phyloP scores from a whole-genome alignment of 768 basidiomycete genomes.

The Amanita rimosa region DNA sequence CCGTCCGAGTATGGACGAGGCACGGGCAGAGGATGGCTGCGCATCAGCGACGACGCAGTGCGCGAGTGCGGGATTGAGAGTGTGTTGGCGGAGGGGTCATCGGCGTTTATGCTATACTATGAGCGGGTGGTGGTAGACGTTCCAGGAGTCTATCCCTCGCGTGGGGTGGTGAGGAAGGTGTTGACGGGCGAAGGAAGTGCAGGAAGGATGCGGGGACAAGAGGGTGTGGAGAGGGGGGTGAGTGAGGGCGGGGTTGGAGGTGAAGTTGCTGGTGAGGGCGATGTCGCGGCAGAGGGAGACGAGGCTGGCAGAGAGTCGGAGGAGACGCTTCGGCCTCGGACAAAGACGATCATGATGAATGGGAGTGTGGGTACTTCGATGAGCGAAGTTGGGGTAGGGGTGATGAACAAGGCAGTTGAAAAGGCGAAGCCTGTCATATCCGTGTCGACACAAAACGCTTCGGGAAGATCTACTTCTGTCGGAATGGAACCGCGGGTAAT shows the following conservation, averaged over 20 bases:
- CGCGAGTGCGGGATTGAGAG: slow-evolving; percentile 63
- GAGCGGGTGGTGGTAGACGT: slow-evolving; percentile 43
- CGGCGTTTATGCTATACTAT: slow-evolving; percentile 93
- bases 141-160: slow-evolving; percentile 14
- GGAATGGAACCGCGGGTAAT: slow-evolving; percentile 1
- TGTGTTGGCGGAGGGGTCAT: slow-evolving; percentile 60
- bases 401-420: slow-evolving; percentile 12
- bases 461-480: slow-evolving; percentile 5
- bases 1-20: slow-evolving; percentile 22
- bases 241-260: slow-evolving; percentile 6
- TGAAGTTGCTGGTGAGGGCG: slow-evolving; percentile 1
- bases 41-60: slow-evolving; percentile 81
- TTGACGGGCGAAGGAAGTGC: background rate
- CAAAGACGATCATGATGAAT: slow-evolving; percentile 30
- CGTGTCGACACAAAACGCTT: slow-evolving; percentile 7
- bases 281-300: slow-evolving; percentile 8
- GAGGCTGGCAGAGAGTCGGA: slow-evolving; percentile 28
- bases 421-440: slow-evolving; percentile 11
- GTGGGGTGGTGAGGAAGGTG: background rate
- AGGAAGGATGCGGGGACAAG: background rate
- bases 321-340: slow-evolving; percentile 53
- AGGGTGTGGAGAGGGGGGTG: slow-evolving; percentile 1
- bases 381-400: slow-evolving; percentile 30
- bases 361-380: slow-evolving; percentile 38
- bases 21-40: slow-evolving; percentile 57